Conservation (phyloP, 2,329 filamentous ascomycete species). For the Fusarium sp. region DNA sequence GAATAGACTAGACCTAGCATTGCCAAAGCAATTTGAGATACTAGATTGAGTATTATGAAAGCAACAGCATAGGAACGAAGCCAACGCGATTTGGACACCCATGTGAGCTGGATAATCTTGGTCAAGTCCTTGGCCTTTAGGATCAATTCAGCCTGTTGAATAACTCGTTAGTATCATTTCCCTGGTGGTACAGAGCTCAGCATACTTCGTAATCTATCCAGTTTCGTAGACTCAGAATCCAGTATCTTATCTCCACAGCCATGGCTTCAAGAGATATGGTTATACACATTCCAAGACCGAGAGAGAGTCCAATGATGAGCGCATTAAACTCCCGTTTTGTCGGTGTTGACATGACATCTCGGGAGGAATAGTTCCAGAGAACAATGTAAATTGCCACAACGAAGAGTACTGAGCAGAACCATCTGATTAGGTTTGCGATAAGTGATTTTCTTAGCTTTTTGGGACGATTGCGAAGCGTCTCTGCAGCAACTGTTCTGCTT, state of each 20-base stretch:
- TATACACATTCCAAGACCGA: slow-evolving; percentile 54
- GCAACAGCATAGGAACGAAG: slow-evolving; percentile 36
- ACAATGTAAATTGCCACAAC: slow-evolving; percentile 39
- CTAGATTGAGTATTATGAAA: slow-evolving; percentile 40
- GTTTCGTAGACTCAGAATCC: slow-evolving; percentile 57
- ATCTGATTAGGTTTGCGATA: slow-evolving; percentile 31
- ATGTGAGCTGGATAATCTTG: slow-evolving; percentile 38
- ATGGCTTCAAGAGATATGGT: slow-evolving; percentile 61
- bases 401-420: slow-evolving; percentile 36
- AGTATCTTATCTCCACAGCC: slow-evolving; percentile 63
- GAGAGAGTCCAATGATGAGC: slow-evolving; percentile 61
- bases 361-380: slow-evolving; percentile 33
- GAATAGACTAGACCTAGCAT: slow-evolving; percentile 61
- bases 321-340: slow-evolving; percentile 61
- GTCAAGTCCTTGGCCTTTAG: slow-evolving; percentile 42
- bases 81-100: slow-evolving; percentile 31
- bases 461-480: slow-evolving; percentile 24
- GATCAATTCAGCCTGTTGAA: slow-evolving; percentile 38
- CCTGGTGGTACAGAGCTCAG: not conserved
- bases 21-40: slow-evolving; percentile 60
- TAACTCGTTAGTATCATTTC: not conserved
- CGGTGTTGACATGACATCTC: slow-evolving; percentile 34
- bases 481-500: not conserved
- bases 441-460: slow-evolving; percentile 30
- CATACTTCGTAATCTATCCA: slow-evolving; percentile 59